A percentile compares a stretch with the other conserved stretches of the same genome.
Conservation (phyloP, 768 basidiomycete genomes). For the Calocera viscosa region DNA sequence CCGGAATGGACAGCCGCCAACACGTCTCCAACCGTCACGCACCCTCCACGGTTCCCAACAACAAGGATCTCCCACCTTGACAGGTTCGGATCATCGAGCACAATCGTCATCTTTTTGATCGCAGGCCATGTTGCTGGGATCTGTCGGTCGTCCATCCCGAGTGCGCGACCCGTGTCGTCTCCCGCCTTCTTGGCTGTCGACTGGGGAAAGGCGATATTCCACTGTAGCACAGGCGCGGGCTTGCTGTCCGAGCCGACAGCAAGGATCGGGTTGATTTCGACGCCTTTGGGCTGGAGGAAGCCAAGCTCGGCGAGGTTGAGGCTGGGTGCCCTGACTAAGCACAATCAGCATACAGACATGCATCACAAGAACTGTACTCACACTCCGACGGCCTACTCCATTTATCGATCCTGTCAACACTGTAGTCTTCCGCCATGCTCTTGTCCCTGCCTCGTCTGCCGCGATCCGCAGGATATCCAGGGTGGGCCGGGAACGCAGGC, state of each 20-base stretch:
- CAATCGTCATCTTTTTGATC: slow-evolving; percentile 6
- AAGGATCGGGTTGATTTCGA: not conserved
- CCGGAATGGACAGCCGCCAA: not conserved
- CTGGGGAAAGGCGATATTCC: not conserved
- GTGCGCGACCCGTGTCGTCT: not conserved
- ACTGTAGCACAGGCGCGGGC: not conserved
- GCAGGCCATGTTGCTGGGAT: not conserved
- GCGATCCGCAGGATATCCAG: not conserved
- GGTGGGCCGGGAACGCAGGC: not conserved
- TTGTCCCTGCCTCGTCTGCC: not conserved
- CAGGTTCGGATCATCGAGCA: not conserved
- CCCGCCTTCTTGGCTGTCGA: slow-evolving; percentile 1
- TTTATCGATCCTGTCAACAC: not conserved
- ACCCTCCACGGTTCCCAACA: not conserved
- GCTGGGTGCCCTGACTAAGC: not conserved
- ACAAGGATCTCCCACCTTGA: slow-evolving; percentile 1
- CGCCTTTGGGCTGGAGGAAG: not conserved
- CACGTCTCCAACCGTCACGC: not conserved
- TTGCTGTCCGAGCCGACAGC: not conserved
- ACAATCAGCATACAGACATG: not conserved
- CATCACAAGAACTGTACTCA: not conserved
- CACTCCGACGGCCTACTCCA: not conserved
- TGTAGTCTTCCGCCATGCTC: not conserved
- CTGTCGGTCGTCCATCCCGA: not conserved
- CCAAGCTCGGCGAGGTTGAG: not conserved